Evolutionary conservation across 1,284 basidiomycete species (phyloP).

Genomic region (Leccinum pachyderme): DNA sequence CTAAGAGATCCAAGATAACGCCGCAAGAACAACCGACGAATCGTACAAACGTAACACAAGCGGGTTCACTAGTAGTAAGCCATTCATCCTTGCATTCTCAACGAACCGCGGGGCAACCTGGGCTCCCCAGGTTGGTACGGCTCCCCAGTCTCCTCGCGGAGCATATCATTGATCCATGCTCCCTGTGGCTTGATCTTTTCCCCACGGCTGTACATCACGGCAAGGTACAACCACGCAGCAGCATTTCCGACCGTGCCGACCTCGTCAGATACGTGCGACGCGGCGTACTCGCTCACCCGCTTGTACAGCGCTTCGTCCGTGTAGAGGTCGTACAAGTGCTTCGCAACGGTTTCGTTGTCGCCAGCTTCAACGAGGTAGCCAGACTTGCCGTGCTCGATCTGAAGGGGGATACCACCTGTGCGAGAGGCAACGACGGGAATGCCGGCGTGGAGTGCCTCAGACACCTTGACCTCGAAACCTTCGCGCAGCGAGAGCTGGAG

Average conservation of each 20-base stretch:
- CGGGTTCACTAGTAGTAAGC: neutral
- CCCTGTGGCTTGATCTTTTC: slow-evolving; percentile 74
- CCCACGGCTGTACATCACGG: slow-evolving; percentile 72
- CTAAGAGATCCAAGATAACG: neutral
- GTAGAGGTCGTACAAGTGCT: slow-evolving; percentile 71
- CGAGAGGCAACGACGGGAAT: slow-evolving; percentile 78
- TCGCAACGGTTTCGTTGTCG: slow-evolving; percentile 71
- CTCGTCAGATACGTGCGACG: slow-evolving; percentile 75
- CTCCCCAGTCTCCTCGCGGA: slow-evolving; percentile 70
- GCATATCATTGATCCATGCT: slow-evolving; percentile 77
- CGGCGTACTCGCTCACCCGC: slow-evolving; percentile 64
- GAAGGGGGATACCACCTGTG: slow-evolving; percentile 87
- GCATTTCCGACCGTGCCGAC: slow-evolving; percentile 79
- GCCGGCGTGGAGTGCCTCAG: slow-evolving; percentile 83
- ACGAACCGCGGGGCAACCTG: slow-evolving; percentile 56
- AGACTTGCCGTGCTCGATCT: slow-evolving; percentile 79
- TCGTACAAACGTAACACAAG: slow-evolving; percentile 11
- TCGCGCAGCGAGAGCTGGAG: slow-evolving; percentile 81
- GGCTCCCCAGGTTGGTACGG: slow-evolving; percentile 64
- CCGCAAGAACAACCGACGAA: neutral
- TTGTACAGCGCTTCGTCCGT: slow-evolving; percentile 67
- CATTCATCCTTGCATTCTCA: slow-evolving; percentile 47
- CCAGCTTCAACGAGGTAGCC: slow-evolving; percentile 77
- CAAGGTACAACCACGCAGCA: slow-evolving; percentile 78
- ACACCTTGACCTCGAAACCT: slow-evolving; percentile 92